Conservation (phyloP, 768 basidiomycete species). For the Serendipita sp. region DNA sequence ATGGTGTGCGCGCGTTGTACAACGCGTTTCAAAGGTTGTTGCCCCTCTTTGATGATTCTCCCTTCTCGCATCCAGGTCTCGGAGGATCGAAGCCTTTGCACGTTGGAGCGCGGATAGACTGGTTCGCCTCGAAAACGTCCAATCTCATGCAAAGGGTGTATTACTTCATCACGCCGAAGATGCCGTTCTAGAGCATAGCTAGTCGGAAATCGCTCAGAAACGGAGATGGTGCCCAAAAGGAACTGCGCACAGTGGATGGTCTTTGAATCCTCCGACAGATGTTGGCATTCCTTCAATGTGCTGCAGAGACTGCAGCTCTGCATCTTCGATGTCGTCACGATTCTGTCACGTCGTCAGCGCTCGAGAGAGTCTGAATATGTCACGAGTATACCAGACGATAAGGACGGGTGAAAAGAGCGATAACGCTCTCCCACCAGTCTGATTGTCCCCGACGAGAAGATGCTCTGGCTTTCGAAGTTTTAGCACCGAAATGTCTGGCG, state of each 20-base stretch:
- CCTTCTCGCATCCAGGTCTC: constrained; percentile 95
- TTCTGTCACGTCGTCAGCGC: constrained; percentile 33
- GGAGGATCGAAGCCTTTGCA: constrained; percentile 74
- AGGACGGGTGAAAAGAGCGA: constrained; percentile 47
- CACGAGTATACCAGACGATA: constrained; percentile 56
- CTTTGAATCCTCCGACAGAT: constrained; percentile 81
- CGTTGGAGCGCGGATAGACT: constrained; percentile 73
- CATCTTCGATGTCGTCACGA: constrained; percentile 86
- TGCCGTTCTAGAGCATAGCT: constrained; percentile 80
- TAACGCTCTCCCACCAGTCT: constrained; percentile 75
- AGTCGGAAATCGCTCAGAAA: neutral
- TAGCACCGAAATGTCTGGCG: constrained; percentile 62
- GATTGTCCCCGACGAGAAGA: constrained; percentile 43
- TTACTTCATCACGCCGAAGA: constrained; percentile 72
- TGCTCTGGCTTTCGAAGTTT: constrained; percentile 64
- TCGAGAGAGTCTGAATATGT: constrained; percentile 7
- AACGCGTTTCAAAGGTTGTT: constrained; percentile 79
- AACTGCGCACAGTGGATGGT: constrained; percentile 65
- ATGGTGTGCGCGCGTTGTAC: constrained; percentile 77
- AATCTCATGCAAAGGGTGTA: constrained; percentile 64
- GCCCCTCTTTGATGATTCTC: constrained; percentile 48
- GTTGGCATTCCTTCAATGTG: constrained; percentile 87
- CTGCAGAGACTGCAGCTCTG: constrained; percentile 63
- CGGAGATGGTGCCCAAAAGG: too few relatives aligned
- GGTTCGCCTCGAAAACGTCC: constrained; percentile 88